Evolutionary conservation across 768 basidiomycete genomes (phyloP), one percentile per base, ranked within the genome.

Genomic region (Mycena venus): DNA sequence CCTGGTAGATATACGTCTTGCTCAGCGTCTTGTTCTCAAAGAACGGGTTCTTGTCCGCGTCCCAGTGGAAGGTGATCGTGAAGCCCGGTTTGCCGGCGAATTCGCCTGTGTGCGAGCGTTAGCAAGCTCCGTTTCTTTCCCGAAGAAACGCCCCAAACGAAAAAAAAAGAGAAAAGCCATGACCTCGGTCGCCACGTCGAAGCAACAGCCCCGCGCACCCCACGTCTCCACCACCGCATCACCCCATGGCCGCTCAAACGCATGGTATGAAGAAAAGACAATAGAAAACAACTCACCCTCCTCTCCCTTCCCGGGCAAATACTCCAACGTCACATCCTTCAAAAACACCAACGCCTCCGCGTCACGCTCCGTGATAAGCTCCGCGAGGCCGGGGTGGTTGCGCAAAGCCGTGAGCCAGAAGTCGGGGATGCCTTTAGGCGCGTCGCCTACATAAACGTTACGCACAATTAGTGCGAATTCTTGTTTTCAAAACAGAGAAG

Each of bases 341-440:
- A 99, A 91, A 78, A 88, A 84, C 84, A 95, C 95, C 81, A 99
- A 92, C 10, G 96, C 97, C 56, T 81, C 91, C 73, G 88, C 96
- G 82, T 99, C 98, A 68, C 95, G 93, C 79, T 99, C 97, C 29
- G 96, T 98, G 87, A 99, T 96, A 81, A 97, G 88, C 23, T 97
- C 96, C 51, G 90, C 88, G 68, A 99, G 88, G 61, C 91, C 95
- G 67, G 94, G 84, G 83, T 99, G 97, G 85, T 98, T 99, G 77
- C 95, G 92, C 66, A 99, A 89, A 3, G 97, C 96, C 1, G 98
- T 99, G 79, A 98, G 92, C 98, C 98, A 99, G 90, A 99, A 99
- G 79, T 98, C 94, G 63, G 97, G 96, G 78, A 99, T 95, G 64
- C 93, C 88, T 21, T 79, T 66, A 15, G 42, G 40, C 21, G 34